Evolutionary conservation across 2,329 filamentous ascomycete genomes (phyloP).

Genomic region (Rhytidhysteron rufulum): DNA sequence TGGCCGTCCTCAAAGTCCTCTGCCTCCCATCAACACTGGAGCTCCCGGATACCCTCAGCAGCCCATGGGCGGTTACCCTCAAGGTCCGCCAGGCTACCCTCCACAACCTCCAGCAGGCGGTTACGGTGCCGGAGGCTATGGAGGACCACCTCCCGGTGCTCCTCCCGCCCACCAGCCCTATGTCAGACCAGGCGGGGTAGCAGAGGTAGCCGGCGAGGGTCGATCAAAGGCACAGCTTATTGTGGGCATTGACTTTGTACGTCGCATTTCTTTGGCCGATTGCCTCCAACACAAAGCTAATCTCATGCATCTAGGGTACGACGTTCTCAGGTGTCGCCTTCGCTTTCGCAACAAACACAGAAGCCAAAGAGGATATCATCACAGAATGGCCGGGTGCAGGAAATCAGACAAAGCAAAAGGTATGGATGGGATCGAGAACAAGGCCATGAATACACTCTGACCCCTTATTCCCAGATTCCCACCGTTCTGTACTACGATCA

Average conservation of each 20-base stretch:
- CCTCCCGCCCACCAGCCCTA: conserved; percentile 29
- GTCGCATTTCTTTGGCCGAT: conserved; percentile 5
- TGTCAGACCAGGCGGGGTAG: conserved; percentile 34
- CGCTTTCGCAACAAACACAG: conserved; percentile 88
- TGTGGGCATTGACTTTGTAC: conserved; percentile 97
- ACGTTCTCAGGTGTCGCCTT: conserved; percentile 98
- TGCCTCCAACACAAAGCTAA: too few relatives aligned
- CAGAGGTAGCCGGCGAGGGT: conserved; percentile 81
- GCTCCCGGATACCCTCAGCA: conserved; percentile 48
- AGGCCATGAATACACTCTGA: too few relatives aligned
- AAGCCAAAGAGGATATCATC: conserved; percentile 97
- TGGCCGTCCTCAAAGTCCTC: conserved; percentile 51
- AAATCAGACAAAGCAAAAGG: conserved; percentile 98
- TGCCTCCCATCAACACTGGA: conserved; percentile 55
- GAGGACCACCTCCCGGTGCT: conserved; percentile 21
- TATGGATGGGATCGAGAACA: too few relatives aligned
- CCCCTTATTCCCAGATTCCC: conserved; percentile 64
- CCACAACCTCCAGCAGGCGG: conserved; percentile 29
- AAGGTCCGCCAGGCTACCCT: conserved; percentile 33
- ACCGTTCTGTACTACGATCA: conserved; percentile 99
- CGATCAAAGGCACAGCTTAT: conserved; percentile 95
- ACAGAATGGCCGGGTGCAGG: conserved; percentile 98
- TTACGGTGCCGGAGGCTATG: conserved; percentile 22
- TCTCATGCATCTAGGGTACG: too few relatives aligned
- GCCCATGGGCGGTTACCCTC: conserved; percentile 29